Evolutionary conservation across 768 basidiomycete genomes (phyloP), one percentile per base, ranked within the genome.

Genomic region (Tubosaeta brunneosetosa): DNA sequence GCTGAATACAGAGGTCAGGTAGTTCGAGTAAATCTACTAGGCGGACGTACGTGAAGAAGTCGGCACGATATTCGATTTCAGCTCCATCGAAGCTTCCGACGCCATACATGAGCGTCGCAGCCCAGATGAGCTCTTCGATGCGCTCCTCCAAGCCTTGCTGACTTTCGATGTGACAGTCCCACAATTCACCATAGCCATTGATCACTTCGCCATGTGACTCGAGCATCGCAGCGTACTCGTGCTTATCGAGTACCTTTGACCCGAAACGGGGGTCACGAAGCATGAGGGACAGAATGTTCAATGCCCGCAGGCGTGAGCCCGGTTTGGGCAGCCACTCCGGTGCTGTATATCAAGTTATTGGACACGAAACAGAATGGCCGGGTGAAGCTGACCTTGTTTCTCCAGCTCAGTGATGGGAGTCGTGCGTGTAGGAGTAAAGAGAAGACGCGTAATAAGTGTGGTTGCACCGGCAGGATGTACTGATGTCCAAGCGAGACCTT

Each of bases 71-170:
- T 47, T 65, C 59, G 8, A 33, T 54, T 27, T 57, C 57, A 22
- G 52, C 50, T 34, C 61, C 62, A 4, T 72, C 68, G 75, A 78
- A 84, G 31, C 81, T 84, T 33, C 75, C 76, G 25, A 85, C 71
- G 0, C 78, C 84, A 56, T 83, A 89, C 49, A 86, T 73, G n/a
- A 86, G 61, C 0, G 69, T 70, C 47, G 73, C 74, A 44, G 74
- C 71, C 80, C 83, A 89, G 8, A 71, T 63, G 11, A 91, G 64
- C 62, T 90, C 86, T 59, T 84, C 82, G 11, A 85, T 68, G 61
- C 82, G 85, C 27, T 68, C 63, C 22, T 74, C 72, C 3, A 84
- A 61, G 49, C 75, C 71, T 26, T 72, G 55, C 52, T 73, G 60
- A 47, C 61, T 61, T 31, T 63, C 52, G 29, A 71, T 64, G 27